Conservation (phyloP, 352 stramenopile species). For the Phytophthora sp. region DNA sequence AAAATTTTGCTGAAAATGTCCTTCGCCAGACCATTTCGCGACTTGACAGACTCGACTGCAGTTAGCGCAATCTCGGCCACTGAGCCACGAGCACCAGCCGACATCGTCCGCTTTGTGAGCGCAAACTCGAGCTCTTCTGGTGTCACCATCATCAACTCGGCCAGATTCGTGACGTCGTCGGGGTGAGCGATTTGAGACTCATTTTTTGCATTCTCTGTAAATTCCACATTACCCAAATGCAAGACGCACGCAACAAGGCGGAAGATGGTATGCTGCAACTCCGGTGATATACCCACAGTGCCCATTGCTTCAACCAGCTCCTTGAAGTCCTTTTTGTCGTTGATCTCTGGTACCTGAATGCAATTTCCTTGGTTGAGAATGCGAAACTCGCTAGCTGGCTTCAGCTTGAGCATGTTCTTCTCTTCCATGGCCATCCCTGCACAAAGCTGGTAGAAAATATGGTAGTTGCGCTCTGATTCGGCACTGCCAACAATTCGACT, state of each 20-base stretch:
- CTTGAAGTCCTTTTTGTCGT: constrained; percentile 95
- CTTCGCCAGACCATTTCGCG: constrained; percentile 95
- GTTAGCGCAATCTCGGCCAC: constrained; percentile 89
- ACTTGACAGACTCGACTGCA: constrained; percentile 83
- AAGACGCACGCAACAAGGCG: constrained; percentile 96
- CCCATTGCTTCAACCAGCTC: constrained; percentile 93
- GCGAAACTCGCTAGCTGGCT: constrained; percentile 89
- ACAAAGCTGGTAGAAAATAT: constrained; percentile 99
- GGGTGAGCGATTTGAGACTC: constrained; percentile 72
- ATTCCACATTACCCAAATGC: constrained; percentile 97
- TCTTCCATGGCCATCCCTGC: constrained; percentile 74
- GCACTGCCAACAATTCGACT: constrained; percentile 95
- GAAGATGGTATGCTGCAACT: constrained; percentile 95
- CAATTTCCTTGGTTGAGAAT: constrained; percentile 96
- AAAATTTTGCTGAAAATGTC: constrained; percentile 97
- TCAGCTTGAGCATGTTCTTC: constrained; percentile 82
- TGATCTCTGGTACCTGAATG: constrained; percentile 92
- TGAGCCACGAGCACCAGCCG: constrained; percentile 78
- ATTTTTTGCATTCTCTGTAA: constrained; percentile 87
- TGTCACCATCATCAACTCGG: constrained; percentile 88
- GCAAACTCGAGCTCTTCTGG: constrained; percentile 85
- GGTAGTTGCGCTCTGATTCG: constrained; percentile 97
- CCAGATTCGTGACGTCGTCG: constrained; percentile 75
- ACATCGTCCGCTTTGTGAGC: constrained; percentile 91
- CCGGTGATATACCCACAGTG: constrained; percentile 87